phyloP scores from a whole-genome alignment of 768 basidiomycete species.

The Dentipellis sp. region DNA sequence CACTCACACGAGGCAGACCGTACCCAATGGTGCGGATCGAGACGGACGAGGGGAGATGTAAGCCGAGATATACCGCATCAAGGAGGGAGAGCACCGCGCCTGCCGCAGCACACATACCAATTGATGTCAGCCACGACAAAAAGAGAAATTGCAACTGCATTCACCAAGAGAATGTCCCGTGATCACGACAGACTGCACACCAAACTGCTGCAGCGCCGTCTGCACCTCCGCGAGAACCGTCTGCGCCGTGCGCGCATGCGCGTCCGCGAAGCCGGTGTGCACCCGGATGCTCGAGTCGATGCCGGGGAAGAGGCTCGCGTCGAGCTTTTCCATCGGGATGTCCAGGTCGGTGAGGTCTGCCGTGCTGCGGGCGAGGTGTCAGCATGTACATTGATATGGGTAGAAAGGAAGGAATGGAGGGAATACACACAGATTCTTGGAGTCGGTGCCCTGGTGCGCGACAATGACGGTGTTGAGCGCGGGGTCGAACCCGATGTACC shows the following conservation, averaged over 20 bases:
- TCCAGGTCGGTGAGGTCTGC: constrained; percentile 43
- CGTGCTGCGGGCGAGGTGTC: constrained; percentile 22
- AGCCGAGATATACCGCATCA: constrained; percentile 20
- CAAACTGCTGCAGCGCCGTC: constrained; percentile 28
- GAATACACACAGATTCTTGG: constrained; percentile 36
- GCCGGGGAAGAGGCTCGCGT: constrained; percentile 46
- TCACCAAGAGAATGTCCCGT: constrained; percentile 10
- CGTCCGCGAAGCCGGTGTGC: constrained; percentile 45
- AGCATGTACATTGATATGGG: not conserved
- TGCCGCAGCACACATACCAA: constrained; percentile 8
- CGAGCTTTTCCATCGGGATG: constrained; percentile 28
- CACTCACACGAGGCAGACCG: constrained; percentile 34
- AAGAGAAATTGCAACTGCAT: not conserved
- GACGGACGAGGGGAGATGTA: constrained; percentile 21
- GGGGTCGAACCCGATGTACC: constrained; percentile 47
- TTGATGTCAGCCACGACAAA: not conserved
- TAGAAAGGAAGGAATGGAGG: not conserved
- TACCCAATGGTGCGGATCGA: constrained; percentile 36
- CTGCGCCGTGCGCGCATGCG: constrained; percentile 37
- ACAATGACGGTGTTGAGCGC: constrained; percentile 43
- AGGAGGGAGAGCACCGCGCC: constrained; percentile 23
- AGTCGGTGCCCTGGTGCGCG: constrained; percentile 54
- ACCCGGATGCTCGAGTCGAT: constrained; percentile 32
- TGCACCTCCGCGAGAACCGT: constrained; percentile 36
- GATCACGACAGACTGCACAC: constrained; percentile 33